Base-by-base conservation (phyloP, 2,329 filamentous ascomycete genomes). In the Bipolaris sorokiniana region DNA sequence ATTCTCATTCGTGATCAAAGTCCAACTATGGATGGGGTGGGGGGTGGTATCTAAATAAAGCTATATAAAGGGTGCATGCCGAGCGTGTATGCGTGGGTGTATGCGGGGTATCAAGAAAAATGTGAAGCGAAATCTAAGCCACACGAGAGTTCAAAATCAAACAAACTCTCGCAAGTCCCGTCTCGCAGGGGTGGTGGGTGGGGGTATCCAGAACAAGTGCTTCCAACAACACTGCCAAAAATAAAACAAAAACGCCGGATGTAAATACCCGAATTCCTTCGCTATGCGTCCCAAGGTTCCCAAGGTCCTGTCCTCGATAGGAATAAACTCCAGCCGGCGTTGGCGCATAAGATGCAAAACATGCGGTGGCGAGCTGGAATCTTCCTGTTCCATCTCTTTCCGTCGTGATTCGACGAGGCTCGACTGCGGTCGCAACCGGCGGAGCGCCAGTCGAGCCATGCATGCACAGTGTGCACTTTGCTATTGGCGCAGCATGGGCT, bases 141-240 rank as follows among this genome's bases (percentile, higher is more conserved):
- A 44, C 22, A 16, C 41, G 23, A 26, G 23, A 10, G 22, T 16
- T n/a, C 15, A 44, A 55, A 41, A 50, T 28, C 13, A 16, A 18
- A 46, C 46, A 23, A 45, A 51, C 11, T 20, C 20, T 41, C 38
- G 38, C 15, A 15, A 20, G 38, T 41, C 11, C 33, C 23, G 20
- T 26, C 33, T 49, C 47, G 59, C 55, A 58, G 50, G 34, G 42
- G 38, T 58, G 59, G 56, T 57, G 54, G 61, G 53, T 23, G 28
- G 50, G 60, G 61, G 62, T 66, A 64, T 66, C 61, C 26, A 45
- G n/a, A 45, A 45, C 58, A 51, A 45, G 38, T 57, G 53, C 20
- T 48, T 33, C 46, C 46, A 51, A 23, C 63, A 57, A 54, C 54
- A 62, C 52, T 44, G 34, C 22, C 13, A 51, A 47, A 47, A 36